Base-by-base conservation (phyloP, 2,329 filamentous ascomycete genomes). In the Zasmidium citrigriseum region DNA sequence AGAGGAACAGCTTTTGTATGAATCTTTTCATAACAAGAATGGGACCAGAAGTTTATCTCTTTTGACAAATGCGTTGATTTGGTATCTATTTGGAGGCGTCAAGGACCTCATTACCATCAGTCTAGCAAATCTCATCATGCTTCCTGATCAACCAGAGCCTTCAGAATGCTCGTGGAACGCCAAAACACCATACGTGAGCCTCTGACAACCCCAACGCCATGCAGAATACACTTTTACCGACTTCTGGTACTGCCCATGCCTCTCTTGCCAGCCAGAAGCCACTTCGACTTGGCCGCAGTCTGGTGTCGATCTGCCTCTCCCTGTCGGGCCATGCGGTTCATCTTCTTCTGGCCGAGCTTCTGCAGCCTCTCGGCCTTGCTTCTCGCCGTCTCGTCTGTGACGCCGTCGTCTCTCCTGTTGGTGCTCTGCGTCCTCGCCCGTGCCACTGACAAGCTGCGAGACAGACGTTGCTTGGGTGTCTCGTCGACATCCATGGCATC, bases 321-420 rank as follows among this genome's bases (percentile, higher is more conserved):
- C 83, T 96, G 91, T 76, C 93, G 88, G 46, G 95, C 95, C 89
- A 96, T 95, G 65, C 93, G 86, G 82, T 99, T 99, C 92, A 96
- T 97, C 86, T 92, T 93, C 84, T 93, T 92, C 87, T 99, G 96
- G 70, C 88, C 84, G 73, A 99, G 79, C 84, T 96, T 98, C 73
- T 87, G 84, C 74, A 96, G 81, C 70, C 89, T 87, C 76, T 96
- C 93, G 38, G 91, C 92, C 84, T 93, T 96, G 60, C 82, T 83
- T 66, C 90, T 85, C 51, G 84, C 80, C 54, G 74, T 76, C 64
- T 86, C 84, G 72, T 90, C 85, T 59, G 82, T 83, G 45, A 98
- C 88, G 78, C 91, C 91, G 64, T 92, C 90, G 24, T 88, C 86
- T 62, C 86, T 83, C 71, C 91, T 83, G 78, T 91, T 91, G 54